Evolutionary conservation across 768 basidiomycete genomes (phyloP).

Genomic region (Boletellus emodensis): DNA sequence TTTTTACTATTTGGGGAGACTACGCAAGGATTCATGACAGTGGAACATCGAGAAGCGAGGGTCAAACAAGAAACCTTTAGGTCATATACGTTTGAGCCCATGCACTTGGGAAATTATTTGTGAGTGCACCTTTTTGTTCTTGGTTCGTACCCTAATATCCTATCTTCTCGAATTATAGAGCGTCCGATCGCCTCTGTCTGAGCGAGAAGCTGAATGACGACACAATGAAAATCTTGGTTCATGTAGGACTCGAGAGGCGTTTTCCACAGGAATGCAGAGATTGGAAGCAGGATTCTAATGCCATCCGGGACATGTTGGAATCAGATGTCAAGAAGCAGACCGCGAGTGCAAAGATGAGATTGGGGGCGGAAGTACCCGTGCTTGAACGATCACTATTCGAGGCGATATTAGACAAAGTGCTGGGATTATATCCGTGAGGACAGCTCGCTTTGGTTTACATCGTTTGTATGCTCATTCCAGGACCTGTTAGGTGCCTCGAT

Average conservation of each 20-base stretch:
- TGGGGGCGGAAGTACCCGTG: conserved; percentile 1
- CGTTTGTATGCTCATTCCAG: not conserved
- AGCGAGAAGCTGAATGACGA: conserved; percentile 22
- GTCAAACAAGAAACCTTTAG: not conserved
- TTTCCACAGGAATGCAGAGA: conserved; percentile 18
- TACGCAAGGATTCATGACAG: conserved; percentile 38
- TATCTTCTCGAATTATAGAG: conserved; percentile 8
- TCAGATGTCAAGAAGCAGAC: not conserved
- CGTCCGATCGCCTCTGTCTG: conserved; percentile 22
- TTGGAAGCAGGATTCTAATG: conserved; percentile 19
- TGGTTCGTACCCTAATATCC: not conserved
- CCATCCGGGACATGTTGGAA: not conserved
- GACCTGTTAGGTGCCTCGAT: conserved; percentile 14
- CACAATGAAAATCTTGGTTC: conserved; percentile 25
- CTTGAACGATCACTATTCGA: conserved; percentile 22
- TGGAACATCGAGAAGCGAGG: conserved; percentile 18
- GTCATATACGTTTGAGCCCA: not conserved
- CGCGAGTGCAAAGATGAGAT: not conserved
- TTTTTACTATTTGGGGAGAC: conserved; percentile 39
- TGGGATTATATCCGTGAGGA: conserved; percentile 25
- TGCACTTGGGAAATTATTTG: conserved; percentile 21
- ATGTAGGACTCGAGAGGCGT: conserved; percentile 27
- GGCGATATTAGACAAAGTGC: conserved; percentile 21
- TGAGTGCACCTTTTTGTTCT: conserved; percentile 1
- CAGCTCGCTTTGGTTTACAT: not conserved